Evolutionary conservation across 345 rosid species (phyloP), one percentile per base, ranked within the genome.

Genomic region (Rubroshorea leprosula): DNA sequence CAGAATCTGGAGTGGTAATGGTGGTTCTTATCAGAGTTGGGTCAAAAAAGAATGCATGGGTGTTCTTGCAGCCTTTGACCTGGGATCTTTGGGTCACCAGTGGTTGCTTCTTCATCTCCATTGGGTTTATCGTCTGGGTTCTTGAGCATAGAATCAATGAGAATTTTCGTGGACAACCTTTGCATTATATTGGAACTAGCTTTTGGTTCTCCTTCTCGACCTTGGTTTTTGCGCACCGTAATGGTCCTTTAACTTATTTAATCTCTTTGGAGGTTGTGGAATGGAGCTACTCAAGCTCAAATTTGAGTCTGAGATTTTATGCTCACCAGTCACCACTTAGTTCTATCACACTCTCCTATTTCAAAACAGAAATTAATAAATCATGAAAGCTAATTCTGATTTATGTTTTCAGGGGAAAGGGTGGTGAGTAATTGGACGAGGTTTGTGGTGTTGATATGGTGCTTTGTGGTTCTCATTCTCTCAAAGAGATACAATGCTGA

Each of bases 201-300:
- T 58, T 80, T 21, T 78, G 60, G 69, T 80, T 69, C 61, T 71
- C 82, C 7, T 80, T 83, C 68, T 74, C 82, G 7, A 78, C 86
- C 1, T 57, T 83, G 2, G 75, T 74, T 9, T 80, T 69, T 47
- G 77, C 84, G 1, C 86, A 80, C 0, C 53, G 86, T 80, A 76
- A 27, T n/a, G 31, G 4, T 3, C 4, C 8, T 27, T 3, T 44
- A 65, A 19, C 21, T 0, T 39, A 11, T 39, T 39, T 7, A 4
- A 0, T 0, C 20, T 5, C 26, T 39, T 16, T 51, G 35, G 20
- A 27, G 31, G 4, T 8, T 27, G 4, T 3, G 31, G 31, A 27
- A 4, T 27, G 4, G 8, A 27, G 31, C 5, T 27, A 8, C 8
- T 27, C 31, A 8, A 27, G 31, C 8, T 27, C 31, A 27, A 3